Evolutionary conservation across 2,329 filamentous ascomycete species (phyloP).

Genomic region (Fonsecaea pedrosoi): DNA sequence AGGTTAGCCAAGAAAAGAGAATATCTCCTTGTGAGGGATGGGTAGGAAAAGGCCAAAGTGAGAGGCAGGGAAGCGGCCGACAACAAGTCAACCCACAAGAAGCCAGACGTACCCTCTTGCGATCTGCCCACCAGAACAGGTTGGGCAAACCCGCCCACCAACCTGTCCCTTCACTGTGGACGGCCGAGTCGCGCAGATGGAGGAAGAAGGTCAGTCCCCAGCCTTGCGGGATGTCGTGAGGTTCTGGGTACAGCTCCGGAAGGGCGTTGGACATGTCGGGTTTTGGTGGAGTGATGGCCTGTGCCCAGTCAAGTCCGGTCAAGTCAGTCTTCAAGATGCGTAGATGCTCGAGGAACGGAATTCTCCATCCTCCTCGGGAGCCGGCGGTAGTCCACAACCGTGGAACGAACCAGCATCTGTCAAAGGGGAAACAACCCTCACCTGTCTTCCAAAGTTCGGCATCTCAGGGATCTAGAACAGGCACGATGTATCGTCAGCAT

Average conservation of each 20-base stretch:
- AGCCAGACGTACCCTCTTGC: conserved; percentile 55
- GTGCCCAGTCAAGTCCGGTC: neutral
- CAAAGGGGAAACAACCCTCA: conserved; percentile 15
- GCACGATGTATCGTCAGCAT: conserved; percentile 58
- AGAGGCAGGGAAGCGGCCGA: neutral
- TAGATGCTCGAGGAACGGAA: too few relatives aligned
- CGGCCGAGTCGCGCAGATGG: conserved; percentile 53
- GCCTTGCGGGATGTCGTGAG: conserved; percentile 62
- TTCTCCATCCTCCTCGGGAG: too few relatives aligned
- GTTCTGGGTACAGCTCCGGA: conserved; percentile 61
- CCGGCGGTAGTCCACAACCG: neutral
- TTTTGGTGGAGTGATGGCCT: conserved; percentile 54
- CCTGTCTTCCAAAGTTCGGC: conserved; percentile 60
- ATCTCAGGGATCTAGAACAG: conserved; percentile 66
- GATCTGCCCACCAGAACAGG: conserved; percentile 68
- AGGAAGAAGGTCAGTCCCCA: conserved; percentile 69
- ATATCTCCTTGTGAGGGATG: neutral
- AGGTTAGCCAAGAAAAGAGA: conserved; percentile 17
- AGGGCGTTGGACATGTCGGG: conserved; percentile 57
- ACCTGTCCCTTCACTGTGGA: conserved; percentile 58
- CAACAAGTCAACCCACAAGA: neutral
- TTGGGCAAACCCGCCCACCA: conserved; percentile 68
- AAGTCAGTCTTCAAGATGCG: neutral
- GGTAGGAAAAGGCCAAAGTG: neutral
- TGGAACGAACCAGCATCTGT: neutral